These are phyloP conservation scores for Thelonectria blattea DNA, from an alignment of 2,329 filamentous ascomycete species.

Conservation along the genomic window DNA sequence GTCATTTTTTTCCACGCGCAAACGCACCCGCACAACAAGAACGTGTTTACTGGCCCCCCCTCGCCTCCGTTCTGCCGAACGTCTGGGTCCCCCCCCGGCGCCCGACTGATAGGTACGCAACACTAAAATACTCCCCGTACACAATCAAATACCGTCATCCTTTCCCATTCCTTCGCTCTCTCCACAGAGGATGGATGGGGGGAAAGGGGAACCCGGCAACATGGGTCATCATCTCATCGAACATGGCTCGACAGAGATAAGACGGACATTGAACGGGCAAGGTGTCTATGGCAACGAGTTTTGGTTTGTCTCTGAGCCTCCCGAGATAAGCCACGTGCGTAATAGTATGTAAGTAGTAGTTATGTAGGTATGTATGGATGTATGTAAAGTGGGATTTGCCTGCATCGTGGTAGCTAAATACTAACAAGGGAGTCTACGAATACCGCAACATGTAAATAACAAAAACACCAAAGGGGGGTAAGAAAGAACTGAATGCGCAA, in stretches of 20 bases:
- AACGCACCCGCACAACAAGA: too few relatives aligned
- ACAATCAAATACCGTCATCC: background rate
- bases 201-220: conserved; percentile 2
- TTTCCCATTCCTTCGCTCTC: background rate
- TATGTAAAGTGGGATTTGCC: conserved; percentile 19
- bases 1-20: background rate
- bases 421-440: conserved; percentile 2
- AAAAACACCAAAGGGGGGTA: background rate
- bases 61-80: background rate
- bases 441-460: conserved; percentile 1
- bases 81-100: background rate
- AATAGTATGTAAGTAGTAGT: background rate
- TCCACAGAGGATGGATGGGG: too few relatives aligned
- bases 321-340: too few relatives aligned
- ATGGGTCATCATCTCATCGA: background rate
- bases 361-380: background rate
- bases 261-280: conserved; percentile 2
- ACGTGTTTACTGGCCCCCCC: background rate
- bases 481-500: background rate
- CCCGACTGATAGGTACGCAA: background rate
- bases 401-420: conserved; percentile 5
- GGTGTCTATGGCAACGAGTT: background rate
- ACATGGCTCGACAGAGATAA: background rate
- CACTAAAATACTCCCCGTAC: background rate
- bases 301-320: too few relatives aligned